phyloP scores from a whole-genome alignment of 768 basidiomycete genomes.

The Hydnum rufescens region DNA sequence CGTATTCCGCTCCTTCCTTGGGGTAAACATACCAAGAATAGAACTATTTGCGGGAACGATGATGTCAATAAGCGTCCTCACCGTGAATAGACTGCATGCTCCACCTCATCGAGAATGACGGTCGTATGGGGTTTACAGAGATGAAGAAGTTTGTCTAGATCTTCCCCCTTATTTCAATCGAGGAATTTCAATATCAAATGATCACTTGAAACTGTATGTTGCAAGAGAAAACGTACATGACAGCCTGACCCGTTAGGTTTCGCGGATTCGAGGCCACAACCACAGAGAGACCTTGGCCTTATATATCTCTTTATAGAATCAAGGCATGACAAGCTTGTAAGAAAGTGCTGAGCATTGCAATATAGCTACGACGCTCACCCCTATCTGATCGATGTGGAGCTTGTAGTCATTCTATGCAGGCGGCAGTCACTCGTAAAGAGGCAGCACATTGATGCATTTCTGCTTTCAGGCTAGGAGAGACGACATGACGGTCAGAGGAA shows the following conservation, averaged over 20 bases:
- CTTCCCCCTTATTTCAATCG: constrained; percentile 59
- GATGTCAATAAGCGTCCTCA: background rate
- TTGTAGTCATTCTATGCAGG: constrained; percentile 34
- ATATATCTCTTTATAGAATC: constrained; percentile 52
- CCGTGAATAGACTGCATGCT: constrained; percentile 1
- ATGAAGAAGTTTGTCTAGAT: constrained; percentile 59
- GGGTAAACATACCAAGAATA: constrained; percentile 94
- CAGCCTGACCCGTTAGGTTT: constrained; percentile 87
- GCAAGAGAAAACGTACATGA: constrained; percentile 26
- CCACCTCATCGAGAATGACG: constrained; percentile 64
- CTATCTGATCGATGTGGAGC: constrained; percentile 61
- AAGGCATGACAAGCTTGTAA: too few species aligned
- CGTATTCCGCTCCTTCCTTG: constrained; percentile 50
- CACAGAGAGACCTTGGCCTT: constrained; percentile 64
- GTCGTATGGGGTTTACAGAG: constrained; percentile 64
- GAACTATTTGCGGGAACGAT: constrained; percentile 30
- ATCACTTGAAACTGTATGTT: background rate
- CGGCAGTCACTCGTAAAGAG: constrained; percentile 13
- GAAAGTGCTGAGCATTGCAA: background rate
- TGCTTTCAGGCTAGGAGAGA: constrained; percentile 31
- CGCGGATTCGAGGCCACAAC: constrained; percentile 87
- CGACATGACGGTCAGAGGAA: too few species aligned
- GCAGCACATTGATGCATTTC: constrained; percentile 16
- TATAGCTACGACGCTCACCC: constrained; percentile 23
- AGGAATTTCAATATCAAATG: background rate